Evolutionary conservation across 139 green algal species (phyloP), one percentile per base, ranked within the genome.

Genomic region (Coccomyxa sp.): DNA sequence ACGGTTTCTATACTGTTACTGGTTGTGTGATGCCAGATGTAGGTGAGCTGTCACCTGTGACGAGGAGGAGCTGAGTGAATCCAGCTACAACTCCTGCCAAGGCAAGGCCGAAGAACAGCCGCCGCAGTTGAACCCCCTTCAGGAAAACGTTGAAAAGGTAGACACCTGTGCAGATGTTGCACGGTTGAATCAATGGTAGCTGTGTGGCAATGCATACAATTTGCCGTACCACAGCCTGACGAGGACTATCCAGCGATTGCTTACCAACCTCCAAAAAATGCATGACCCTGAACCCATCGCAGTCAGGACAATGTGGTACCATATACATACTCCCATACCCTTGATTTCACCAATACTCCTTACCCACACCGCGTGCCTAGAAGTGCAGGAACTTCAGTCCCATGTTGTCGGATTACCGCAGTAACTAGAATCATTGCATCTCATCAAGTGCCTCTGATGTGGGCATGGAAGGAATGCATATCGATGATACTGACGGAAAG

Each of bases 11-110:
- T 27, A 74, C 66, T 27, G 21, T 30, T 30, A n/a, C n/a, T n/a
- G n/a, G n/a, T 51, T 51, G 38, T 51, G 3, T 51, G 38, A 51
- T 11, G 38, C 38, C 38, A 51, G 38, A 7, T 51, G 3, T 3
- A 51, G 38, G 38, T 51, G 23, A 23, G 27, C 13, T 58, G 23
- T 27, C 14, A 77, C 79, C 79, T 76, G 83, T 90, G 80, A 93
- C 79, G 18, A 92, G 85, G 27, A 93, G 13, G 21, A 97, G 91
- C 90, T 95, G 91, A 27, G 92, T 97, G 23, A 85, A 85, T 51
- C 90, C 90, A 27, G 74, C 57, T 12, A 28, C 7, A 95, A 83
- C 14, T 25, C 79, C 0, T 4, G 58, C 74, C 27, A 80, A 13
- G 25, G 58, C 31, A 0, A 79, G 76, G 38, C 74, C n/a, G 51